Percentiles rank a stretch among this genome's conserved stretches.
Evolutionary conservation across 164 flowering plant species (phyloP).

Genomic region (Vitis rupestris): DNA sequence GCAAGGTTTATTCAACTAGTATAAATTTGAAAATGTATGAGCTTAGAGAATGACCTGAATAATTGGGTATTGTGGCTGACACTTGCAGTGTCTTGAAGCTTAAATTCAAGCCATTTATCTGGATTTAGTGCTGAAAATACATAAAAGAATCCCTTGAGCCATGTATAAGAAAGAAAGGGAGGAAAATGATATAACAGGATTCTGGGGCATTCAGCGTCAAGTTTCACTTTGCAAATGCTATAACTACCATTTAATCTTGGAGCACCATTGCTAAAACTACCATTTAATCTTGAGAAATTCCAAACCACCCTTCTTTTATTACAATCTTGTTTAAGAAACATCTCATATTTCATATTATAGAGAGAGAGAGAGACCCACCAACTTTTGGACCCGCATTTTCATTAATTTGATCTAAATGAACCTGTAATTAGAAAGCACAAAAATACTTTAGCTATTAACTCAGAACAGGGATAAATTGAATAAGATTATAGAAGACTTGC

Average conservation of each 20-base stretch:
- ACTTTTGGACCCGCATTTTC: constrained; percentile 58
- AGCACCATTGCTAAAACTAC: too few relatives aligned
- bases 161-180: constrained; percentile 1
- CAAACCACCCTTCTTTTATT: too few relatives aligned
- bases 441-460: too few relatives aligned
- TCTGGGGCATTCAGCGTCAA: not conserved
- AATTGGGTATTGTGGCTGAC: constrained; percentile 88
- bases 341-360: not conserved
- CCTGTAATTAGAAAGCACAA: constrained; percentile 38
- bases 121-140: constrained; percentile 80
- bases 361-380: constrained; percentile 39
- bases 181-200: constrained; percentile 1
- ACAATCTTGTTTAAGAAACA: too few relatives aligned
- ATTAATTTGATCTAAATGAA: constrained; percentile 49
- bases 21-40: not conserved
- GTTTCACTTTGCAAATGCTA: not conserved
- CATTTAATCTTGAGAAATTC: too few relatives aligned
- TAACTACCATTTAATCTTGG: too few relatives aligned
- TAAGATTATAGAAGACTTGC: too few relatives aligned
- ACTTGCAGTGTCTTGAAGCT: constrained; percentile 79
- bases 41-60: constrained; percentile 56
- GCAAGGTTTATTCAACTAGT: not conserved
- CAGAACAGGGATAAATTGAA: too few relatives aligned
- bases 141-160: constrained; percentile 11
- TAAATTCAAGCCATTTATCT: constrained; percentile 85